phyloP scores from a whole-genome alignment of 208 protist genomes.

The Crithidia sp. region DNA sequence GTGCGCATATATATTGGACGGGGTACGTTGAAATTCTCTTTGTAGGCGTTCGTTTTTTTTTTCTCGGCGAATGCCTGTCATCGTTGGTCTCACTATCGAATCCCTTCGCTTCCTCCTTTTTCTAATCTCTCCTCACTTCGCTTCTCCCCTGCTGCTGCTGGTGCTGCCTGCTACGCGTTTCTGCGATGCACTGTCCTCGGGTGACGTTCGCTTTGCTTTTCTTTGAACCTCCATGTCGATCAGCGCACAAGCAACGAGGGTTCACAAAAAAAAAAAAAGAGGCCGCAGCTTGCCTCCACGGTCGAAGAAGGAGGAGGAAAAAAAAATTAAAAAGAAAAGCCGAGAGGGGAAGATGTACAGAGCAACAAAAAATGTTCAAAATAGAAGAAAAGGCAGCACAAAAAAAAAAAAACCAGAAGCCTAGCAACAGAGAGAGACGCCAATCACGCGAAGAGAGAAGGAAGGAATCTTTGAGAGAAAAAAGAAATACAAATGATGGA shows the following conservation, averaged over 20 bases:
- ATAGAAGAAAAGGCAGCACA: neutral
- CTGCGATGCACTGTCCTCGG: too few species aligned
- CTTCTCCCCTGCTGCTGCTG: too few species aligned
- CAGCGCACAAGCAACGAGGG: neutral
- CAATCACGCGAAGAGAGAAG: neutral
- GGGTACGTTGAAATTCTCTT: too few species aligned
- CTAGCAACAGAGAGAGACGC: neutral
- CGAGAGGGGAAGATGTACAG: neutral
- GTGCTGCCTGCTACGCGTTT: too few species aligned
- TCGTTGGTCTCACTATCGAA: too few species aligned
- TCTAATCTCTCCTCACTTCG: too few species aligned
- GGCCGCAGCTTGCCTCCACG: neutral
- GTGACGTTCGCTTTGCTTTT: too few species aligned
- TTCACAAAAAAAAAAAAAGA: slow-evolving; percentile 3
- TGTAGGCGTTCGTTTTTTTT: too few species aligned
- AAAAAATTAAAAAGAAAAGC: slow-evolving; percentile 12
- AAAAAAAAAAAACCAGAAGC: neutral
- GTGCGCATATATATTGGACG: too few species aligned
- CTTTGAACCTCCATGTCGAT: too few species aligned
- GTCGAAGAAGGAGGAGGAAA: neutral
- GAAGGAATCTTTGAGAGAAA: slow-evolving; percentile 1
- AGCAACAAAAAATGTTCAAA: slow-evolving; percentile 2
- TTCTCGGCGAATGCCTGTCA: too few species aligned
- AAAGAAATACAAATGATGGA: slow-evolving; percentile 2
- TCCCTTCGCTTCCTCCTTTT: too few species aligned